A percentile compares a stretch with the other conserved stretches of the same genome.
These are phyloP conservation scores for Tylopilus sp. DNA, from an alignment of 1,284 basidiomycete species.

Conservation along the genomic window DNA sequence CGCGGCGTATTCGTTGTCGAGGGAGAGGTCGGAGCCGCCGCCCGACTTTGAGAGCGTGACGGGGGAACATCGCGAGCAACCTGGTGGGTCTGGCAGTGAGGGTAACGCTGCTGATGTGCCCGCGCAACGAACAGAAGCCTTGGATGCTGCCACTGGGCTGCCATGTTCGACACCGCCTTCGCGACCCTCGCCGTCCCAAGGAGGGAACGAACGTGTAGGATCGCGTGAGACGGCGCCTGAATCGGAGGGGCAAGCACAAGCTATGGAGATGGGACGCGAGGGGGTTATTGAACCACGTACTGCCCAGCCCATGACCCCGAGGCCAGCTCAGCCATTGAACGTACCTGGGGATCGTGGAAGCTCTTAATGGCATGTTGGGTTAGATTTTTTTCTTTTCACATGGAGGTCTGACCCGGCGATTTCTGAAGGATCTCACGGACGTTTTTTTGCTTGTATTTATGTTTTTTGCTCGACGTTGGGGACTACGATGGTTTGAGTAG, in stretches of 20 bases:
- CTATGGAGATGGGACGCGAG: constrained; percentile 1
- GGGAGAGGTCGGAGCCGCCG: constrained; percentile 37
- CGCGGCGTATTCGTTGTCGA: constrained; percentile 34
- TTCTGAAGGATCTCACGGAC: neutral
- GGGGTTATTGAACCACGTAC: constrained; percentile 15
- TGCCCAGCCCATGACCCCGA: constrained; percentile 16
- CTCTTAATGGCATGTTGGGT: neutral
- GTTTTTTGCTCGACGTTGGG: neutral
- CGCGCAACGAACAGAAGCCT: neutral
- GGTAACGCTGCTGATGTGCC: neutral
- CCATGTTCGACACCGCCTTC: constrained; percentile 3
- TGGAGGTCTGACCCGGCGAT: neutral
- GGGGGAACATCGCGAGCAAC: neutral
- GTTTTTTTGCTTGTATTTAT: constrained; percentile 1
- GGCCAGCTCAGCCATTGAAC: constrained; percentile 16
- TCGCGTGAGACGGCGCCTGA: constrained; percentile 15
- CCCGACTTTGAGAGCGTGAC: constrained; percentile 22
- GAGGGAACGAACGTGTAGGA: neutral
- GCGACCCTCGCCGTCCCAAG: neutral
- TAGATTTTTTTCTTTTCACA: neutral
- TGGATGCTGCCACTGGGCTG: neutral
- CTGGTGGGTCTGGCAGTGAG: neutral
- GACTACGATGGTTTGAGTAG: neutral
- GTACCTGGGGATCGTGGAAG: neutral
- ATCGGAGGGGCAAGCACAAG: neutral